These are phyloP conservation scores for Lactarius hengduanensis DNA, from an alignment of 768 basidiomycete species.

Conservation along the genomic window DNA sequence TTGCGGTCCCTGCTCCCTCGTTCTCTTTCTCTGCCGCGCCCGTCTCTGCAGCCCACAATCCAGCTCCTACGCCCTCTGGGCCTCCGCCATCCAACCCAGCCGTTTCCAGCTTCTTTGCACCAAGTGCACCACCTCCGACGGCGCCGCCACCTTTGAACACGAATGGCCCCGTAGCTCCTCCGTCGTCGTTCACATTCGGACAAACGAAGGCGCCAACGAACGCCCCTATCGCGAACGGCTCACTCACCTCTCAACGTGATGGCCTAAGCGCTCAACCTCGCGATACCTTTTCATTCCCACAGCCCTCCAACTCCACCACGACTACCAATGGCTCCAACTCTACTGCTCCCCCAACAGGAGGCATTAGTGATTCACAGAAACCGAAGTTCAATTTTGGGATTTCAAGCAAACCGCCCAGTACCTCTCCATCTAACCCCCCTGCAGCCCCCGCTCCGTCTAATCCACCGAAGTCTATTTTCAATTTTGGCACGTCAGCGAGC, in stretches of 20 bases:
- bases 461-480: slow-evolving; percentile 11
- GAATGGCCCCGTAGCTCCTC: slow-evolving; percentile 1
- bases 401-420: slow-evolving; percentile 21
- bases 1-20: background rate
- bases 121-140: slow-evolving; percentile 7
- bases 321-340: slow-evolving; percentile 6
- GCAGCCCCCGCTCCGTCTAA: slow-evolving; percentile 13
- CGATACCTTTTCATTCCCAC: slow-evolving; percentile 12
- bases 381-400: slow-evolving; percentile 31
- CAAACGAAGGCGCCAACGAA: slow-evolving; percentile 18
- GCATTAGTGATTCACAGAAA: slow-evolving; percentile 15
- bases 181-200: slow-evolving; percentile 14
- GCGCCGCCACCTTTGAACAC: slow-evolving; percentile 1
- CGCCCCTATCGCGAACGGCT: slow-evolving; percentile 24
- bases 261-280: slow-evolving; percentile 5
- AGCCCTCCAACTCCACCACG: slow-evolving; percentile 4
- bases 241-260: slow-evolving; percentile 9
- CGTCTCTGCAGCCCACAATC: background rate
- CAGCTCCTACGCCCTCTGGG: slow-evolving; percentile 12
- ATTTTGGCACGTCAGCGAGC: slow-evolving; percentile 5
- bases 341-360: slow-evolving; percentile 16
- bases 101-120: slow-evolving; percentile 36
- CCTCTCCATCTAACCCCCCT: slow-evolving; percentile 16
- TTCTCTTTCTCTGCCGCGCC: slow-evolving; percentile 25
- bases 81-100: slow-evolving; percentile 22